These are phyloP conservation scores for Mentha longifolia DNA, from an alignment of 257 asterid species.

Conservation along the genomic window DNA sequence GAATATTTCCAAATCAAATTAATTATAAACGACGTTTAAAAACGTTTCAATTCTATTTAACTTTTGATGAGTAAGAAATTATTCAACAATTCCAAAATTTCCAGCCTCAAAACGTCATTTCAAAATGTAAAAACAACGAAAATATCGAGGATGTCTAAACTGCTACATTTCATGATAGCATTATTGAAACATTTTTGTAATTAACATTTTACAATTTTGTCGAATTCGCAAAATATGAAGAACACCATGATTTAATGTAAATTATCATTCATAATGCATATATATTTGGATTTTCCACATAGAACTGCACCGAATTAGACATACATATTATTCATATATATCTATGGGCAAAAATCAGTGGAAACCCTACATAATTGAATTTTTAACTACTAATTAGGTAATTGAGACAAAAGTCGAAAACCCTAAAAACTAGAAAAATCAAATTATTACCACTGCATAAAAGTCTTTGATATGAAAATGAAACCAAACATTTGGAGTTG, in stretches of 20 bases:
- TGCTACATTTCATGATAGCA: too few species aligned
- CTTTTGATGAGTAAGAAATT: too few species aligned
- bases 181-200: too few species aligned
- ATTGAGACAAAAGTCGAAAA: neutral
- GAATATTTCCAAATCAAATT: neutral
- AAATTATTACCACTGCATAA: slow-evolving; percentile 2
- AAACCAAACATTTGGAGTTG: neutral
- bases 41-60: too few species aligned
- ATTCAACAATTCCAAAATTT: too few species aligned
- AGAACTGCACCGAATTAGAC: neutral
- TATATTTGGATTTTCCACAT: neutral
- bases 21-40: too few species aligned
- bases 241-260: too few species aligned
- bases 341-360: neutral
- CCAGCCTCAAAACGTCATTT: too few species aligned
- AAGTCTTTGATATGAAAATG: neutral
- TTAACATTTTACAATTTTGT: too few species aligned
- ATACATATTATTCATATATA: neutral
- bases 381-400: neutral
- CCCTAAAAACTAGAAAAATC: slow-evolving; percentile 16
- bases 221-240: too few species aligned
- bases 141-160: too few species aligned
- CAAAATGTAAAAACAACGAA: too few species aligned
- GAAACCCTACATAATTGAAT: neutral
- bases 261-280: neutral